phyloP scores from a whole-genome alignment of 2,329 filamentous ascomycete genomes.

The Helicocarpus griseus region DNA sequence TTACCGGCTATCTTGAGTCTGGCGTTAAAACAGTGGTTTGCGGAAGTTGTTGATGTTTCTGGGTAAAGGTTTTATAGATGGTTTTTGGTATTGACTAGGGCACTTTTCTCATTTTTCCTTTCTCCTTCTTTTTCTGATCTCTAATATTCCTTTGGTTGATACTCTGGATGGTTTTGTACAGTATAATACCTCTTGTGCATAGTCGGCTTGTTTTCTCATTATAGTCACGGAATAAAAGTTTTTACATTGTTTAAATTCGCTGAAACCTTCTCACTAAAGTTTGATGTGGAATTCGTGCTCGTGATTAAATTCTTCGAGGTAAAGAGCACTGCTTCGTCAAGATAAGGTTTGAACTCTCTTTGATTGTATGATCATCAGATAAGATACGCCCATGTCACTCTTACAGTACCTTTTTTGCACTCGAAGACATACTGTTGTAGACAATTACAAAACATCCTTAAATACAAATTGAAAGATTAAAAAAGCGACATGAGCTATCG shows the following conservation, averaged over 20 bases:
- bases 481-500: no score
- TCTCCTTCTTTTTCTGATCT: background rate
- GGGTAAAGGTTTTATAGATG: conserved; percentile 15
- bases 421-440: no score
- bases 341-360: no score
- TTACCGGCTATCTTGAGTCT: conserved; percentile 80
- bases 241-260: background rate
- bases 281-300: no score
- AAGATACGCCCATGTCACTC: no score
- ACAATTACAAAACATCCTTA: no score
- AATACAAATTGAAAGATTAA: no score
- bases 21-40: conserved; percentile 92
- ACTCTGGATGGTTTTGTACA: background rate
- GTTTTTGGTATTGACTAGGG: background rate
- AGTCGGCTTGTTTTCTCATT: background rate
- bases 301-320: no score
- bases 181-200: background rate
- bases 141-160: background rate
- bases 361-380: no score
- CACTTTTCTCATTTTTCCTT: background rate
- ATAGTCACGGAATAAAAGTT: no score
- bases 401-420: no score
- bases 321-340: no score
- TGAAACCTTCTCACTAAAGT: background rate
- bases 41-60: conserved; percentile 49